Percentiles rank a stretch among this genome's conserved stretches.
These are phyloP conservation scores for Diaporthe velutina DNA, from an alignment of 2,329 filamentous ascomycete species.

Conservation along the genomic window DNA sequence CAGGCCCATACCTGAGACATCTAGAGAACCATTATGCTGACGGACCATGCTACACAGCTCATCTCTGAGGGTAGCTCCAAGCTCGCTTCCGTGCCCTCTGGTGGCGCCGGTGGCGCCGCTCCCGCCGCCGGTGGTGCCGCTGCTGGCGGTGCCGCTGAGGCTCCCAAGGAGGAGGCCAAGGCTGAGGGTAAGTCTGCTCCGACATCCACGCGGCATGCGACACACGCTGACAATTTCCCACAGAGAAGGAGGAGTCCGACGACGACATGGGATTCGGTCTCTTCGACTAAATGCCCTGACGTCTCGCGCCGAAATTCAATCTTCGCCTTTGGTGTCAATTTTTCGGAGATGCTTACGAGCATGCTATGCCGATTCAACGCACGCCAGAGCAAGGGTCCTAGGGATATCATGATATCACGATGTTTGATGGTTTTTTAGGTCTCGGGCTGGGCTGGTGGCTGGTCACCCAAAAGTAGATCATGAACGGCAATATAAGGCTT, in stretches of 20 bases:
- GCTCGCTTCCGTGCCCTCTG: conserved; percentile 97
- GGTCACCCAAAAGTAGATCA: conserved; percentile 35
- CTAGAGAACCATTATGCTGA: conserved; percentile 41
- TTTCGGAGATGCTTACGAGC: conserved; percentile 35
- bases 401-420: conserved; percentile 34
- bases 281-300: conserved; percentile 72
- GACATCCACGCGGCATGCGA: background rate
- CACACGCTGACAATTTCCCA: conserved; percentile 46
- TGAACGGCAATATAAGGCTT: conserved; percentile 32
- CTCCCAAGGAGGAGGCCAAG: conserved; percentile 74
- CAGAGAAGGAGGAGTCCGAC: conserved; percentile 78
- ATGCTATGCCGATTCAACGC: conserved; percentile 46
- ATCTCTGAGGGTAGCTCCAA: conserved; percentile 91
- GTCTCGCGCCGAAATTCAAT: conserved; percentile 2
- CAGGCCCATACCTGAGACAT: conserved; percentile 22
- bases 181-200: conserved; percentile 79
- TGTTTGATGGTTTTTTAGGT: conserved; percentile 26
- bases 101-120: conserved; percentile 76
- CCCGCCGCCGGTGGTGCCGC: conserved; percentile 76
- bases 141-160: conserved; percentile 75
- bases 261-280: conserved; percentile 84
- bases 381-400: conserved; percentile 46
- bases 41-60: conserved; percentile 68
- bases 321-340: conserved; percentile 11
- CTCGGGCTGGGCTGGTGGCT: conserved; percentile 26